These are phyloP conservation scores for Daedaleopsis sinensis DNA, from an alignment of 768 basidiomycete species.

Conservation along the genomic window DNA sequence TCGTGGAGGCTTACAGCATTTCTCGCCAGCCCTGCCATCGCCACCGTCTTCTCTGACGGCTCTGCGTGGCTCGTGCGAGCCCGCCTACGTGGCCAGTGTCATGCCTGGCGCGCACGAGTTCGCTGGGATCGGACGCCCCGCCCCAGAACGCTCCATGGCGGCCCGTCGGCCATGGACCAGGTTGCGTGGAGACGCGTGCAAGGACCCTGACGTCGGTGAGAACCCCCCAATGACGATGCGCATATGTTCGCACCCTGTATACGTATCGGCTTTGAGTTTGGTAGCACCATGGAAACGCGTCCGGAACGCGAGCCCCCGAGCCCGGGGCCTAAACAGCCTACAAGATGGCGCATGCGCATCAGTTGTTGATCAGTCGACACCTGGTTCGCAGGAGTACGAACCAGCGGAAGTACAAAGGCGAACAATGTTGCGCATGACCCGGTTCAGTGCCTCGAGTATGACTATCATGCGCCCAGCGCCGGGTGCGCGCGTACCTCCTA, in stretches of 20 bases:
- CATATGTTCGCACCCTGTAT: neutral
- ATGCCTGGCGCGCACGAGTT: neutral
- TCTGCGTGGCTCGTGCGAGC: constrained; percentile 20
- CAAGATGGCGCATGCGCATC: neutral
- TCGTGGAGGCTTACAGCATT: neutral
- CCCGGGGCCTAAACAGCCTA: neutral
- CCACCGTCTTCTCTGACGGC: constrained; percentile 6
- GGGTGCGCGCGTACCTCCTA: neutral
- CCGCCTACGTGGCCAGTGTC: neutral
- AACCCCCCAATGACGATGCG: constrained; percentile 1
- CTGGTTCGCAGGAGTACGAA: no score
- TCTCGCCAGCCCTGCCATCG: neutral
- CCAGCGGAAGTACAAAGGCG: no score
- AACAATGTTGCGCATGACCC: neutral
- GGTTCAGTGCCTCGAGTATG: neutral
- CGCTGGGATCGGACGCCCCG: constrained; percentile 9
- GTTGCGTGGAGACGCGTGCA: constrained; percentile 18
- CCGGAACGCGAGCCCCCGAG: neutral
- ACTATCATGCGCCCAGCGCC: constrained; percentile 2
- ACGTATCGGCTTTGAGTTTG: neutral
- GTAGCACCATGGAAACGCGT: neutral
- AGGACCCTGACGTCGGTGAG: constrained; percentile 16
- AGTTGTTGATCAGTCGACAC: no score
- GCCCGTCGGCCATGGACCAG: constrained; percentile 11
- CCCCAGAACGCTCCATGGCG: constrained; percentile 1